phyloP scores from a whole-genome alignment of 1,284 basidiomycete species.

The Leccinum subrobustum region DNA sequence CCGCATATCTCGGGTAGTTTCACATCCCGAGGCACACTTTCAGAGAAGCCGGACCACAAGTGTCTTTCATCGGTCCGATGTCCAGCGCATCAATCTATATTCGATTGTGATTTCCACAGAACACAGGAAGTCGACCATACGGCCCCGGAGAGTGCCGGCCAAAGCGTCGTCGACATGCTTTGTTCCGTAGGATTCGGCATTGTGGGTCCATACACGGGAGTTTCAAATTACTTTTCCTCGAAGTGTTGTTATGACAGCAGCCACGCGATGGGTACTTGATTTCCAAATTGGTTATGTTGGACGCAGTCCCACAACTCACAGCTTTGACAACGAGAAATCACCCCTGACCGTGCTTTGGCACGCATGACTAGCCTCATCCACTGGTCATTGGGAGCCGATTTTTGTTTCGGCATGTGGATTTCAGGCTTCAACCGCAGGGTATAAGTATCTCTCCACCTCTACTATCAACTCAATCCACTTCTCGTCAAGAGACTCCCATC shows the following conservation, averaged over 20 bases:
- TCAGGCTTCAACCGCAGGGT: background rate
- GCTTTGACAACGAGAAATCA: background rate
- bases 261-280: background rate
- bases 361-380: background rate
- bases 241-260: background rate
- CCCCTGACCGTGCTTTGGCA: constrained; percentile 3
- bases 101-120: background rate
- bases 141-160: background rate
- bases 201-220: background rate
- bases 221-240: background rate
- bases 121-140: background rate
- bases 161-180: constrained; percentile 6
- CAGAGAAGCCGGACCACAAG: background rate
- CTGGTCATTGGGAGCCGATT: background rate
- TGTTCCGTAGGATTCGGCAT: constrained; percentile 1
- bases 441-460: background rate
- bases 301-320: background rate
- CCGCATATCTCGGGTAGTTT: background rate
- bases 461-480: background rate
- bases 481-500: background rate
- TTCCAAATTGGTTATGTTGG: background rate
- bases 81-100: background rate
- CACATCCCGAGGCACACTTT: background rate
- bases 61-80: background rate
- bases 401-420: background rate